Conservation (phyloP, 305 asterid species). For the Solanum aculeatissimum region DNA sequence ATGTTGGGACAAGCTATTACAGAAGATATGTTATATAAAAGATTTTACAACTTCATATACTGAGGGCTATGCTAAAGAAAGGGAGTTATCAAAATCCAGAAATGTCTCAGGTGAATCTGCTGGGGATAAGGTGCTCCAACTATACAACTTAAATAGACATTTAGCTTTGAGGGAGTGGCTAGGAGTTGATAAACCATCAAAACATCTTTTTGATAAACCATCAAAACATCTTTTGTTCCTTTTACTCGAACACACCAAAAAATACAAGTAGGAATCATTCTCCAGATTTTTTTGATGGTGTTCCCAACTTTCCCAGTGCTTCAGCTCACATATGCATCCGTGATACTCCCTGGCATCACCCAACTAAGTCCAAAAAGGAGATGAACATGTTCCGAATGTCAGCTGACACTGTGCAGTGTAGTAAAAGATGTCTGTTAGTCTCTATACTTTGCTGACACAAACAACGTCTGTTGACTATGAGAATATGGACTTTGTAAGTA, state of each 20-base stretch:
- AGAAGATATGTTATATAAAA: background rate
- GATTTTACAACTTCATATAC: background rate
- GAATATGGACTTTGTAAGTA: background rate
- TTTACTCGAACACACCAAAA: background rate
- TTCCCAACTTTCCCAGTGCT: background rate
- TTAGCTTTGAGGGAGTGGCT: background rate
- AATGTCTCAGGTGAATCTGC: background rate
- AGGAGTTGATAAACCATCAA: background rate
- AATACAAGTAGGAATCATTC: background rate
- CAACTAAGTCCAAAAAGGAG: background rate
- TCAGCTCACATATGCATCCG: background rate
- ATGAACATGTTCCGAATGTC: background rate
- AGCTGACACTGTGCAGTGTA: background rate
- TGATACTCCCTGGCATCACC: background rate
- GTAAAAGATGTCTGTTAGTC: background rate
- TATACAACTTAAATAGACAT: background rate
- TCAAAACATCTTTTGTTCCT: background rate
- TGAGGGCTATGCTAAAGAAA: background rate
- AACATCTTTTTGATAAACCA: background rate
- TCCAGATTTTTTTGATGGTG: background rate
- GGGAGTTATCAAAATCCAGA: background rate
- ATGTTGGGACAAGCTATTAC: background rate
- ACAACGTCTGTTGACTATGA: background rate
- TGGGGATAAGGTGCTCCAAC: background rate
- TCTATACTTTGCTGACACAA: background rate